These are phyloP conservation scores for Pyrenophora teres DNA, from an alignment of 2,329 filamentous ascomycete genomes.

Conservation along the genomic window DNA sequence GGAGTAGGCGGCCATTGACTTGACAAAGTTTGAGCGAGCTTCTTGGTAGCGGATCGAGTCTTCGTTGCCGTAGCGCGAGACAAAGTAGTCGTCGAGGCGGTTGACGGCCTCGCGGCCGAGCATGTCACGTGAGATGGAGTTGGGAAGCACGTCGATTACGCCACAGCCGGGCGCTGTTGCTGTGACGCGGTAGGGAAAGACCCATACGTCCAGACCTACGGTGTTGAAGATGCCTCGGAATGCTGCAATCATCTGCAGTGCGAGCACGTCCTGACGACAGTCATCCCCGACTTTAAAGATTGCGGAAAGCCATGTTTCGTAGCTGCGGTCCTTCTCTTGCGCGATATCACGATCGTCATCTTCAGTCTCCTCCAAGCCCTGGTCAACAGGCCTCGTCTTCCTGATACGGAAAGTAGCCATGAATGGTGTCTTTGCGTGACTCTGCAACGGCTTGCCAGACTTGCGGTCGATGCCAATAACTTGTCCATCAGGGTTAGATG, in stretches of 20 bases:
- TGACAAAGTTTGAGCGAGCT: slow-evolving; percentile 95
- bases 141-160: slow-evolving; percentile 96
- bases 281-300: slow-evolving; percentile 99
- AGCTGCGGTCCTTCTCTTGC: slow-evolving; percentile 57
- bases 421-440: slow-evolving; percentile 96
- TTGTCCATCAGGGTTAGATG: slow-evolving; percentile 93
- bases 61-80: slow-evolving; percentile 95
- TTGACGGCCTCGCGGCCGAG: slow-evolving; percentile 97
- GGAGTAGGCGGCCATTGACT: slow-evolving; percentile 98
- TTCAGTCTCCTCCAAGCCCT: slow-evolving; percentile 33
- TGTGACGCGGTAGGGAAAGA: slow-evolving; percentile 95
- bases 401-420: slow-evolving; percentile 99
- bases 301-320: slow-evolving; percentile 98
- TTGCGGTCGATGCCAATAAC: slow-evolving; percentile 98
- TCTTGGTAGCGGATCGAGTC: slow-evolving; percentile 94
- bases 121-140: slow-evolving; percentile 98
- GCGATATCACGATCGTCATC: slow-evolving; percentile 40
- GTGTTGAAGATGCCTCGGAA: slow-evolving; percentile 97
- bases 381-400: slow-evolving; percentile 65
- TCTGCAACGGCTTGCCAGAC: slow-evolving; percentile 95
- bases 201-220: slow-evolving; percentile 93
- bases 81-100: slow-evolving; percentile 96
- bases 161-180: slow-evolving; percentile 96
- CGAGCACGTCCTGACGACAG: slow-evolving; percentile 94
- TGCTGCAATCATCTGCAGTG: slow-evolving; percentile 95